Evolutionary conservation across 1,284 basidiomycete genomes (phyloP).

Genomic region (Moesziomyces sp.): DNA sequence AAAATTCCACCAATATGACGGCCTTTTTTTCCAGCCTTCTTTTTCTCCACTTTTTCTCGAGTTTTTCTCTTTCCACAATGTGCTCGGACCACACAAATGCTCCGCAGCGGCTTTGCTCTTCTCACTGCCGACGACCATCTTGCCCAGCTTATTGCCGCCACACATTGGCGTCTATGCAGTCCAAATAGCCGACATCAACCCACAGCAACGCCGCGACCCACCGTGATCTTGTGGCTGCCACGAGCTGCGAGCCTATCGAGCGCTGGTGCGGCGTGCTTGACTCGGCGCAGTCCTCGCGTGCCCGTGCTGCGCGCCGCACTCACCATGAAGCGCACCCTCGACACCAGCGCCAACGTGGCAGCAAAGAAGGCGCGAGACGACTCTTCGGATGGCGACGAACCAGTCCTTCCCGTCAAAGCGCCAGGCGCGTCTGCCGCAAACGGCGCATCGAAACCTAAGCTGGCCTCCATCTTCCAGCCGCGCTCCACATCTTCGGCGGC

Average conservation of each 20-base stretch:
- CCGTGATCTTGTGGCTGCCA: slow-evolving; percentile 21
- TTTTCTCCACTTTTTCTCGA: background rate
- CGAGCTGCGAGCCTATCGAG: background rate
- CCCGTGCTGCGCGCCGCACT: background rate
- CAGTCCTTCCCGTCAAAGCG: slow-evolving; percentile 3
- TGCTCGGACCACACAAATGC: no score
- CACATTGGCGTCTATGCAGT: background rate
- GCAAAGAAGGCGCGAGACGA: slow-evolving; percentile 14
- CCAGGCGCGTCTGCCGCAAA: background rate
- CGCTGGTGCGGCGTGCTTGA: slow-evolving; percentile 5
- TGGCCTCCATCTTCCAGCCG: slow-evolving; percentile 44
- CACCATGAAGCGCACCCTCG: slow-evolving; percentile 28
- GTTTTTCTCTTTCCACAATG: background rate
- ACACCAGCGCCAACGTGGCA: background rate
- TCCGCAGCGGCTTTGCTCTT: no score
- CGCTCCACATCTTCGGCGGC: slow-evolving; percentile 4
- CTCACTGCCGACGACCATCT: no score
- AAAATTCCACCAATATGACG: no score
- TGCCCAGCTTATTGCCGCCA: no score
- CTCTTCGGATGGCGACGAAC: slow-evolving; percentile 12
- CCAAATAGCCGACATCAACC: no score
- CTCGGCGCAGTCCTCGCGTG: background rate
- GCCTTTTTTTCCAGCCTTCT: background rate
- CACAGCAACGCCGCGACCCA: background rate
- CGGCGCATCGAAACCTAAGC: slow-evolving; percentile 11